Evolutionary conservation across 495 filamentous ascomycete species (phyloP).

Genomic region (Penicillium odoratum): DNA sequence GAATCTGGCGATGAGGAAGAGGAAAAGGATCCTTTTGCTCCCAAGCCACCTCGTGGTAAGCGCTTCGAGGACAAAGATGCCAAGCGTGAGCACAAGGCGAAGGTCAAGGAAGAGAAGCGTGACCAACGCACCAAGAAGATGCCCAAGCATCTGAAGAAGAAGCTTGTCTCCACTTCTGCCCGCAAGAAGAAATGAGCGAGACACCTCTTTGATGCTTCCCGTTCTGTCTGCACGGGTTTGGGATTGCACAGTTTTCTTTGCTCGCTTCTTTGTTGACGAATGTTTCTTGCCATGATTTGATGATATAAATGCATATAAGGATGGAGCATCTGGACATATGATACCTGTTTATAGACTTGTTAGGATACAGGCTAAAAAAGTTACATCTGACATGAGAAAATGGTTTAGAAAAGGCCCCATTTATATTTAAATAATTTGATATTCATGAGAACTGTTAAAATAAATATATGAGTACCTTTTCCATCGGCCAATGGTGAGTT

Average conservation of each 20-base stretch:
- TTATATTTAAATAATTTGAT: too few relatives aligned
- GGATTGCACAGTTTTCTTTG: constrained; percentile 12
- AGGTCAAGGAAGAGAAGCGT: constrained; percentile 91
- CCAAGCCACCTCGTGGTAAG: constrained; percentile 78
- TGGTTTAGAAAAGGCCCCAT: too few relatives aligned
- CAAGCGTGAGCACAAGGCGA: constrained; percentile 85
- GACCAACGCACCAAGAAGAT: constrained; percentile 92
- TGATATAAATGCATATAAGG: constrained; percentile 33
- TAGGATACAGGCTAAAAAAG: constrained; percentile 13
- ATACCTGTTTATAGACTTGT: constrained; percentile 31
- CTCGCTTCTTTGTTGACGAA: constrained; percentile 9
- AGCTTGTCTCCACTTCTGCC: constrained; percentile 40
- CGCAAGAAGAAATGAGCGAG: constrained; percentile 45
- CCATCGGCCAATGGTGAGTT: too few relatives aligned
- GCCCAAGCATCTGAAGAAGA: constrained; percentile 90
- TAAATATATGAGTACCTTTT: too few relatives aligned
- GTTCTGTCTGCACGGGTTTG: constrained; percentile 19
- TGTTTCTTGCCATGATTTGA: constrained; percentile 31
- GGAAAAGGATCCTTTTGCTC: constrained; percentile 53
- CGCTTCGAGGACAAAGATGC: constrained; percentile 86
- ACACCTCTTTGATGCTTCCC: constrained; percentile 7
- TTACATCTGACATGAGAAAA: constrained; percentile 2
- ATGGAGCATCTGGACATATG: constrained; percentile 36
- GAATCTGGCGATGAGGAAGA: constrained; percentile 50
- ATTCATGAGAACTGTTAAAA: too few relatives aligned